These are phyloP conservation scores for Spencermartinsiella europaea DNA, from an alignment of 805 yeast species.

Conservation along the genomic window DNA sequence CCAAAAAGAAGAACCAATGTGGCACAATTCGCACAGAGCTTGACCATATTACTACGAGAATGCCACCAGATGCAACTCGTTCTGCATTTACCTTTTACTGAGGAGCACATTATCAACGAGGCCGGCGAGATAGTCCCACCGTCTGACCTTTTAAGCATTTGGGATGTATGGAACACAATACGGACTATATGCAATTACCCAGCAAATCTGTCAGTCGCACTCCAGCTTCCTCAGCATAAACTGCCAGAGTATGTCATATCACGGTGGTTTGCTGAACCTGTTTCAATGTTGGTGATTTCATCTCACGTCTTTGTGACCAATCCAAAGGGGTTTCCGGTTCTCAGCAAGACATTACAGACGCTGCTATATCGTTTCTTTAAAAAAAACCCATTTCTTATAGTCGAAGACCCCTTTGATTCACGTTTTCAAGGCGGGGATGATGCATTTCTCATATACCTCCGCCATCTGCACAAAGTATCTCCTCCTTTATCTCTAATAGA, in stretches of 20 bases:
- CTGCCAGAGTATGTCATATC: constrained; percentile 47
- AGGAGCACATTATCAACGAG: constrained; percentile 35
- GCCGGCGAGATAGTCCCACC: constrained; percentile 29
- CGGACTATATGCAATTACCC: constrained; percentile 52
- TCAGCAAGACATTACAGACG: constrained; percentile 52
- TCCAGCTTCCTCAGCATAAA: constrained; percentile 62
- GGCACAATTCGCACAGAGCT: constrained; percentile 44
- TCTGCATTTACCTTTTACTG: constrained; percentile 31
- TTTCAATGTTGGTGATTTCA: constrained; percentile 51
- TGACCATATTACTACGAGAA: constrained; percentile 31
- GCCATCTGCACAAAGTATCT: constrained; percentile 20
- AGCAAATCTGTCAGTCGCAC: constrained; percentile 57
- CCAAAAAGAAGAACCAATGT: constrained; percentile 54
- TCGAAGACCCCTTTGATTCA: constrained; percentile 23
- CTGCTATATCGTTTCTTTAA: constrained; percentile 42
- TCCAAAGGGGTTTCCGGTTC: constrained; percentile 58
- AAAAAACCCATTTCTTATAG: constrained; percentile 40
- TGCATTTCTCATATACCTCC: constrained; percentile 22
- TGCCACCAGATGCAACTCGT: constrained; percentile 28
- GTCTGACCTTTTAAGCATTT: constrained; percentile 48
- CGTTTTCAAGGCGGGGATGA: constrained; percentile 21
- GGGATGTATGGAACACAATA: constrained; percentile 73
- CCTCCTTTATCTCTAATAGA: constrained; percentile 32
- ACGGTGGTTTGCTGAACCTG: constrained; percentile 68
- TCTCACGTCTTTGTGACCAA: constrained; percentile 54